Base-by-base conservation (phyloP, 2,329 filamentous ascomycete genomes). In the Talaromyces sp. region DNA sequence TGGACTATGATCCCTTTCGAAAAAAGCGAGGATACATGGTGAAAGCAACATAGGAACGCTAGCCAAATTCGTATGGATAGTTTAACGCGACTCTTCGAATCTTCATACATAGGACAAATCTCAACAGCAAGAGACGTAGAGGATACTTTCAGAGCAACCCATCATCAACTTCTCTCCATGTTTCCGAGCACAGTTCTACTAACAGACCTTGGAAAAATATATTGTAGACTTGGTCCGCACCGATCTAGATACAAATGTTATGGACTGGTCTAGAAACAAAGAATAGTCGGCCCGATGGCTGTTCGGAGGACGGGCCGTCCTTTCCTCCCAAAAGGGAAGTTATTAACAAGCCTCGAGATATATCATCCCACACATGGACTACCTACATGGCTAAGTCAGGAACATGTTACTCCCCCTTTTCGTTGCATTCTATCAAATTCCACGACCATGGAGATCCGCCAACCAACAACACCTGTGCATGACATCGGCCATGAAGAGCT, bases 401-500 rank as follows among this genome's bases (percentile, higher is more conserved):
- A n/a, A 43, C n/a, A n/a, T 43, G 40, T n/a, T 43, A 19, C 10
- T n/a, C 8, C n/a, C 7, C 19, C 5, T 43, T n/a, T n/a, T 43
- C 10, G 40, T 43, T 19, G 15, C n/a, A 19, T 43, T n/a, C 40
- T 10, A 10, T 19, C 40, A 19, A 19, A 43, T 3, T n/a, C 3
- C 3, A 43, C 17, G 13, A 43, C 40, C 7, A 43, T 43, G 40
- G 40, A 43, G 17, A 43, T 10, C 40, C 7, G 40, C n/a, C 40
- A 43, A 19, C 17, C n/a, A n/a, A n/a, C 40, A 10, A 19, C 17
- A n/a, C 3, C 6, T 38, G 29, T 58, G 29, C 34, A n/a, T 58
- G 2, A 61, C 17, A 61, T 61, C 59, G 59, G 59, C 29, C 11
- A 49, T 2, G 59, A 61, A 61, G 40, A 49, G 5, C 59, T 61